These are phyloP conservation scores for Fusarium luffae DNA, from an alignment of 2,329 filamentous ascomycete species.

Conservation along the genomic window DNA sequence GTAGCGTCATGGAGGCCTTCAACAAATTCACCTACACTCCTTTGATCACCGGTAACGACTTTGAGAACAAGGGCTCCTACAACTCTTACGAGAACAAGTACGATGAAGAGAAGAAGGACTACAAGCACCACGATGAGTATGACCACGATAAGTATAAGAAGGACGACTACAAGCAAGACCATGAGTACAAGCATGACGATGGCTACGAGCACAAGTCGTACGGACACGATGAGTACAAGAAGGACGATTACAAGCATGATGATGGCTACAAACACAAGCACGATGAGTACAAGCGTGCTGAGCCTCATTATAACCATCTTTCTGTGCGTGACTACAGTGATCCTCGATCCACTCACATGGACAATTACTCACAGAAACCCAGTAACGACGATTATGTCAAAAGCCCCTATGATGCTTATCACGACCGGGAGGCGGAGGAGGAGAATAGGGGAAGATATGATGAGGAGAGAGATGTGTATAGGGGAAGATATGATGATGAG, in stretches of 20 bases:
- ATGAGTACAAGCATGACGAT: slow-evolving; percentile 11
- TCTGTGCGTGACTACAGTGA: slow-evolving; percentile 4
- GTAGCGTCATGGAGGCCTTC: slow-evolving; percentile 45
- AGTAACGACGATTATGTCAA: neutral
- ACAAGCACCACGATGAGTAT: slow-evolving; percentile 19
- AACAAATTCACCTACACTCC: slow-evolving; percentile 43
- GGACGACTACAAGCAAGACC: slow-evolving; percentile 1
- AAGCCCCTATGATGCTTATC: neutral
- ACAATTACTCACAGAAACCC: slow-evolving; percentile 2
- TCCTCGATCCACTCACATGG: neutral
- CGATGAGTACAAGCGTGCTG: neutral
- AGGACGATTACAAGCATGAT: neutral
- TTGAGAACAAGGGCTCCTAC: slow-evolving; percentile 36
- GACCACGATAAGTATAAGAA: slow-evolving; percentile 7
- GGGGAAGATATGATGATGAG: neutral
- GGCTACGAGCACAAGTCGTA: slow-evolving; percentile 1
- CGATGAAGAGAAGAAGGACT: neutral
- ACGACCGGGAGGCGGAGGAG: neutral
- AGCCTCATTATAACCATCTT: neutral
- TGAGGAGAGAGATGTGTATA: neutral
- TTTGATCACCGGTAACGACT: slow-evolving; percentile 46
- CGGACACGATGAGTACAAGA: neutral
- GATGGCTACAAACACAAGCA: slow-evolving; percentile 1
- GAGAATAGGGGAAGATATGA: neutral
- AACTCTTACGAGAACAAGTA: neutral